These are phyloP conservation scores for Triangularia verruculosa DNA, from an alignment of 2,329 filamentous ascomycete species.

Conservation along the genomic window DNA sequence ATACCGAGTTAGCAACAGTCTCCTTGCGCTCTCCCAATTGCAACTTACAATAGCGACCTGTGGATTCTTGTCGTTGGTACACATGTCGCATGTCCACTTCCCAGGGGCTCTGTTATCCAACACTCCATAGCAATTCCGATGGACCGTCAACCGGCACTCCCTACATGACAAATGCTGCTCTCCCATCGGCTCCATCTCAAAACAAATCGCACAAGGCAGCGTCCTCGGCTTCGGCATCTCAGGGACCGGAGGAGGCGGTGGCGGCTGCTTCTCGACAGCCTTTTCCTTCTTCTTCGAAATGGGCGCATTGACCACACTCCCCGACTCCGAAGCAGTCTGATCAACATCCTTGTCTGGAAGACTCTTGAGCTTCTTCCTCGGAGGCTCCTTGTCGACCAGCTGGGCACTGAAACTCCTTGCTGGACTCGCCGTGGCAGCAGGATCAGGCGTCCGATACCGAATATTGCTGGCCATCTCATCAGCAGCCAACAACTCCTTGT, in stretches of 20 bases:
- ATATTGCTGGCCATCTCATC: constrained; percentile 57
- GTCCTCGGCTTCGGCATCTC: constrained; percentile 75
- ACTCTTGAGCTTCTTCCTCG: constrained; percentile 64
- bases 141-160: constrained; percentile 88
- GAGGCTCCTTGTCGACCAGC: constrained; percentile 47
- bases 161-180: constrained; percentile 75
- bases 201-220: constrained; percentile 83
- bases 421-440: constrained; percentile 33
- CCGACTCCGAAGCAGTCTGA: constrained; percentile 43
- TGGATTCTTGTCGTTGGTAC: constrained; percentile 87
- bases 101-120: constrained; percentile 62
- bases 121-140: constrained; percentile 90
- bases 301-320: constrained; percentile 37
- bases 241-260: constrained; percentile 63
- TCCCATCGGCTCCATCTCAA: constrained; percentile 66
- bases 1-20: constrained; percentile 7
- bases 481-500: constrained; percentile 66
- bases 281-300: constrained; percentile 60
- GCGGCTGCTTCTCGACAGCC: constrained; percentile 47
- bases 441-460: constrained; percentile 38
- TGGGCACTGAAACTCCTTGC: constrained; percentile 27
- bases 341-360: constrained; percentile 52
- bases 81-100: constrained; percentile 97
- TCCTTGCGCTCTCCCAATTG: neutral
- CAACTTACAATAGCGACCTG: constrained; percentile 80